Evolutionary conservation across 192 early-diverging fungal species (phyloP), one percentile per base, ranked within the genome.

Genomic region (Lunasporangiospora selenospora): DNA sequence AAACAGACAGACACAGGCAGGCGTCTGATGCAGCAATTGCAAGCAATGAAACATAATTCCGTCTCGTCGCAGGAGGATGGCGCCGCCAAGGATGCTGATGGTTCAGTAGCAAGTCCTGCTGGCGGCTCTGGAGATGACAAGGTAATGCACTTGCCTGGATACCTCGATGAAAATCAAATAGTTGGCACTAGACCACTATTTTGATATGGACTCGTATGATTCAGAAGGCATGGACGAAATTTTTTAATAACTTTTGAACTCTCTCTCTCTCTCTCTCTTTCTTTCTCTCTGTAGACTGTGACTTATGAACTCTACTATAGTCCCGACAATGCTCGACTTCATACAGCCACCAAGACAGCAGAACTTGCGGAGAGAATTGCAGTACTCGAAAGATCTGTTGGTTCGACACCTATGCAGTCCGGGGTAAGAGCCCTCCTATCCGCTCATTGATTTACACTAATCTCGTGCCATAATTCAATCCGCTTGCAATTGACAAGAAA

Each of bases 271-370:
- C n/a, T 23, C 0, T 13, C 27, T 26, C 29, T 26, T 26, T 11
- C 29, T 47, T 6, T 13, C 26, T 23, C 11, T 15, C 45, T 6
- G 27, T 75, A 81, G 82, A 77, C 78, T 43, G 77, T 92, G 4
- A 91, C 89, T 10, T 91, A 92, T 59, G 90, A 92, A 57, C 75
- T 91, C 2, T 90, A 75, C 59, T 92, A 89, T 55, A 89, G 83
- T 18, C 89, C 89, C 13, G 82, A 86, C 30, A 80, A 85, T 23
- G 77, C 82, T 11, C 79, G 80, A 53, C 39, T 79, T 18, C 77
- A 80, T 30, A 78, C 82, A 15, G 79, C 83, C 24, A 77, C 79
- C 21, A 87, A 90, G 49, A 62, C 86, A 33, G 67, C 80, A 8
- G 83, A 90, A 15, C 58, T 93, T 9, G 91, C 92, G 52, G 77